Conservation (phyloP, 2,329 filamentous ascomycete species). For the Fusarium sp. region DNA sequence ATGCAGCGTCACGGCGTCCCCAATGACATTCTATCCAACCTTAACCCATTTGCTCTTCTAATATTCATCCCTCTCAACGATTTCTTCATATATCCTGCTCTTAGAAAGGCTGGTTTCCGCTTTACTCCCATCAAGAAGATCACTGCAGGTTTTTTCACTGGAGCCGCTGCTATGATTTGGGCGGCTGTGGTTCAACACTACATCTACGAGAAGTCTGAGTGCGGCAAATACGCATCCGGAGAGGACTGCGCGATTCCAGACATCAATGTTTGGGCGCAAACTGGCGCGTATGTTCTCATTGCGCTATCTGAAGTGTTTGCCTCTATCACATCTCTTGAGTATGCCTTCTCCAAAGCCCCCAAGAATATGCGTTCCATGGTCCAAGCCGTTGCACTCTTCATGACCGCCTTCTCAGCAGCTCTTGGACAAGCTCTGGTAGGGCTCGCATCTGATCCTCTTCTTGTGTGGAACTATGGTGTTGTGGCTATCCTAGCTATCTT, state of each 20-base stretch:
- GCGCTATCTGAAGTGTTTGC: conserved; percentile 64
- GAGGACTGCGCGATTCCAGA: conserved; percentile 42
- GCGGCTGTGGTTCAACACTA: conserved; percentile 68
- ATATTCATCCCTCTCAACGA: conserved; percentile 81
- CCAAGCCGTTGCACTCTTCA: conserved; percentile 76
- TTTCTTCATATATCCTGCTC: conserved; percentile 73
- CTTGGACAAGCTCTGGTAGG: conserved; percentile 70
- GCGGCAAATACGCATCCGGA: conserved; percentile 61
- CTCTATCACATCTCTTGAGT: conserved; percentile 73
- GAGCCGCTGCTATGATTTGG: conserved; percentile 70
- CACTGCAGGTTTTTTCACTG: conserved; percentile 75
- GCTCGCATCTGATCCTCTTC: conserved; percentile 69
- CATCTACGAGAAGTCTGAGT: conserved; percentile 74
- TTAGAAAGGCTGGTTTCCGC: conserved; percentile 73
- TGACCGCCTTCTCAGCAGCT: conserved; percentile 75
- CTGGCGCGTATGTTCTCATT: conserved; percentile 63
- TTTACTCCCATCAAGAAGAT: conserved; percentile 85
- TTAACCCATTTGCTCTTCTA: conserved; percentile 80
- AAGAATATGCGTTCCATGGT: conserved; percentile 82
- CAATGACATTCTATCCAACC: conserved; percentile 81
- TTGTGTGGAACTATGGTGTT: conserved; percentile 80
- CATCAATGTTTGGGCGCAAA: conserved; percentile 74
- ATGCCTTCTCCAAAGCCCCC: conserved; percentile 81
- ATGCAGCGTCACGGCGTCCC: conserved; percentile 78
- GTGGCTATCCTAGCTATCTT: conserved; percentile 75